A percentile compares a stretch with the other conserved stretches of the same genome.
Evolutionary conservation across 2,329 filamentous ascomycete species (phyloP).

Genomic region (Talaromyces sp.): DNA sequence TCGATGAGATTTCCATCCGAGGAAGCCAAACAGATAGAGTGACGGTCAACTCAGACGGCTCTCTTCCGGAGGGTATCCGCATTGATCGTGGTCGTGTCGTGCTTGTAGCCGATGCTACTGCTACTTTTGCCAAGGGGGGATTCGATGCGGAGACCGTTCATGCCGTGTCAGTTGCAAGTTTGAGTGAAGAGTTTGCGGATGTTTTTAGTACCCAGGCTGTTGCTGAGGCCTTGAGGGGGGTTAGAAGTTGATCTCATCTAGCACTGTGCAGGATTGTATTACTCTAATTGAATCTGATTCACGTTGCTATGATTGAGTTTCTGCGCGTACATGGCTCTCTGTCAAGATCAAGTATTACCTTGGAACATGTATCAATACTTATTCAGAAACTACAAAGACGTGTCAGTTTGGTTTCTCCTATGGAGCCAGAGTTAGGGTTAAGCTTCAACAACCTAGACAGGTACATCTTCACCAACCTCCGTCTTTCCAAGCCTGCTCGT

Average conservation of each 20-base stretch:
- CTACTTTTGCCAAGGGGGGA: slow-evolving; percentile 40
- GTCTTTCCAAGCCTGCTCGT: no score
- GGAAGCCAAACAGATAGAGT: slow-evolving; percentile 11
- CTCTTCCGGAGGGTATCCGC: slow-evolving; percentile 17
- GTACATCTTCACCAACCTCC: no score
- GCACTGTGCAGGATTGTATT: no score
- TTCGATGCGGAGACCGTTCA: slow-evolving; percentile 47
- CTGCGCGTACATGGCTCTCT: no score
- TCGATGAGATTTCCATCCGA: slow-evolving; percentile 26
- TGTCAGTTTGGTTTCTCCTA: no score
- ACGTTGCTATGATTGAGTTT: no score
- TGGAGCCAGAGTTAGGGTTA: no score
- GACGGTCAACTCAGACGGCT: slow-evolving; percentile 19
- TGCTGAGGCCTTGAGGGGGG: slow-evolving; percentile 22
- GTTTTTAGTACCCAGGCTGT: slow-evolving; percentile 37
- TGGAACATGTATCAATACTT: no score
- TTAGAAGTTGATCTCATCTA: neutral
- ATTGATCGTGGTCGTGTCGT: slow-evolving; percentile 34
- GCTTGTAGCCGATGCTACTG: slow-evolving; percentile 45
- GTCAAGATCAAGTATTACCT: no score
- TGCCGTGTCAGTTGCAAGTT: slow-evolving; percentile 40
- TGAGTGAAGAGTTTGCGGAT: slow-evolving; percentile 44
- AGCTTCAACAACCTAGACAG: no score
- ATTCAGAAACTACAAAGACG: no score
- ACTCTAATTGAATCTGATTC: no score